These are phyloP conservation scores for Somion occarium DNA, from an alignment of 1,284 basidiomycete species.

Conservation along the genomic window DNA sequence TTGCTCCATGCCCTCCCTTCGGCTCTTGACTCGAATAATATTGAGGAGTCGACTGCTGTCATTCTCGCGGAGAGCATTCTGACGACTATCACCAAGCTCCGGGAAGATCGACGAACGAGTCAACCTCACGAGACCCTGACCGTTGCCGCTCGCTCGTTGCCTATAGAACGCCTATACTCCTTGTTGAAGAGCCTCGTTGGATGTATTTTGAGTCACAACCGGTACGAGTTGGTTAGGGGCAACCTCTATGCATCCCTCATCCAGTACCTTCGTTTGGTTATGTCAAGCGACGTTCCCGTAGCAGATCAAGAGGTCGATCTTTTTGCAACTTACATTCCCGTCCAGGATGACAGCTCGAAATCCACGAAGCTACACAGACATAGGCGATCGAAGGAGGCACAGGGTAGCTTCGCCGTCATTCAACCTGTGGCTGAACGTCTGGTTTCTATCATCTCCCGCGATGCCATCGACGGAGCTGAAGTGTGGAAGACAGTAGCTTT, in stretches of 20 bases:
- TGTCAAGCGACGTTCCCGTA: conserved; percentile 18
- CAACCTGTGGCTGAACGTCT: conserved; percentile 71
- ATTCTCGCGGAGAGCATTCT: conserved; percentile 80
- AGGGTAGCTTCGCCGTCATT: conserved; percentile 57
- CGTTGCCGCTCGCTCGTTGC: conserved; percentile 61
- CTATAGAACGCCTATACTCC: conserved; percentile 74
- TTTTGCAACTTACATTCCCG: not conserved
- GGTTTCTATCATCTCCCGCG: conserved; percentile 75
- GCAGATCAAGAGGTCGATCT: not conserved
- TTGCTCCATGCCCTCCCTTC: conserved; percentile 74
- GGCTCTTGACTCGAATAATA: conserved; percentile 51
- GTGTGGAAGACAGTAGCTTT: conserved; percentile 96
- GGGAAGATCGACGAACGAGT: conserved; percentile 68
- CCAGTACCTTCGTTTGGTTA: conserved; percentile 80
- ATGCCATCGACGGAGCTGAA: conserved; percentile 92
- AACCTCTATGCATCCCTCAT: conserved; percentile 92
- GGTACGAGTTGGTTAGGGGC: conserved; percentile 88
- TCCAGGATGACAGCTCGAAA: not conserved
- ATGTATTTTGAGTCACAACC: conserved; percentile 73
- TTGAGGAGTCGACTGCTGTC: conserved; percentile 71
- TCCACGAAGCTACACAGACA: conserved; percentile 17
- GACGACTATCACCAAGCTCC: conserved; percentile 79
- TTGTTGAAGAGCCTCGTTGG: conserved; percentile 79
- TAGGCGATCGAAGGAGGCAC: conserved; percentile 45
- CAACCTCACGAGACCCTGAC: conserved; percentile 27